Evolutionary conservation across 2,329 filamentous ascomycete species (phyloP), one percentile per base, ranked within the genome.

Genomic region (Fusarium metavorans): DNA sequence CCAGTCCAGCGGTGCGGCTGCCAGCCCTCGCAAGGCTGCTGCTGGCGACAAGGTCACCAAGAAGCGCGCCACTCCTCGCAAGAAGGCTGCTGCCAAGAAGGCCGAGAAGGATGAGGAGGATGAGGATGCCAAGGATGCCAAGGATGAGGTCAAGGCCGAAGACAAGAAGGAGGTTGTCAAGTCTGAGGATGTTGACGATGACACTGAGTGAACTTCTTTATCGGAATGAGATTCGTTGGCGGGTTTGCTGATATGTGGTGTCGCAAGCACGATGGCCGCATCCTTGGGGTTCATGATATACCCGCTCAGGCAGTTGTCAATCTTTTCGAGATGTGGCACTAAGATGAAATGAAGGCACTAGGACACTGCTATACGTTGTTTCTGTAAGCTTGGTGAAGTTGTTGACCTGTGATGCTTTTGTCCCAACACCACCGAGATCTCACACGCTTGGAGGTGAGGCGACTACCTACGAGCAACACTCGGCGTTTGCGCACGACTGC

Each of bases 51-150:
- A 80, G 68, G 76, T 84, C 14, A 66, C 77, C 62, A 84, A 83
- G 77, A 83, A 80, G 69, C 74, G 78, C 5, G 76, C 76, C 2
- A 73, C 79, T 9, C 72, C 80, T 1, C 79, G 79, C 48, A 84
- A 83, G 80, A 81, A 80, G 74, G 63, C 54, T 6, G 10, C 13
- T 11, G 37, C 64, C 37, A 83, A 81, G 75, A 80, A 80, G 73
- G 74, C 75, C n/a, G 70, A 71, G 10, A 71, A 78, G 18, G 77
- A 80, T 32, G 69, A 71, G 11, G 72, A 79, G 23, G 77, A 81
- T 32, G 69, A 79, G 14, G 75, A 80, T 25, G 69, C 69, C 6
- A 75, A 76, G 23, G 67, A 41, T 3, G 74, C 69, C 7, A 75
- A 76, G 23, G 67, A 39, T 2, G 74, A 71, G 6, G 56, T 66